Percentiles rank a stretch among this genome's conserved stretches.
These are phyloP conservation scores for Rhynchospora pubera DNA, from an alignment of 176 grass and related monocot genomes.

Conservation along the genomic window DNA sequence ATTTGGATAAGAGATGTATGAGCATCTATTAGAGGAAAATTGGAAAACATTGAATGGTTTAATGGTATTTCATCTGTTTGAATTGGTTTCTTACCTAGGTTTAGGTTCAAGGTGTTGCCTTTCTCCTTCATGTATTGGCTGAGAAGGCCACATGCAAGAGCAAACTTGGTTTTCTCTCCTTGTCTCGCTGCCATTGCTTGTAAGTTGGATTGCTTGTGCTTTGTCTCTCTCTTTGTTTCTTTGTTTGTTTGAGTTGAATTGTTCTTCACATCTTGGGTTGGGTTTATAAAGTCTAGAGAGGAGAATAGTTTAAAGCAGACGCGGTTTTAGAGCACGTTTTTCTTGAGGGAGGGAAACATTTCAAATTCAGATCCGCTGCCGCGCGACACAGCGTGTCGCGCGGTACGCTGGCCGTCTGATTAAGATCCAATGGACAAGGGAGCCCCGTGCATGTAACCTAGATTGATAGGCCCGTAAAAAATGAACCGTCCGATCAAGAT, in stretches of 20 bases:
- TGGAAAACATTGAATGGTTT: neutral
- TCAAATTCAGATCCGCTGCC: too few relatives aligned
- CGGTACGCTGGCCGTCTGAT: too few relatives aligned
- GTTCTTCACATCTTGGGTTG: neutral
- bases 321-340: conserved; percentile 6
- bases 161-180: conserved; percentile 53
- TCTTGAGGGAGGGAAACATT: neutral
- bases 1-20: neutral
- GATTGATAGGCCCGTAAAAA: too few relatives aligned
- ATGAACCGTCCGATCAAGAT: too few relatives aligned
- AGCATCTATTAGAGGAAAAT: neutral
- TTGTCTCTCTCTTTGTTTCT: neutral
- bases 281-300: conserved; percentile 12
- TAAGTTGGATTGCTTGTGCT: conserved; percentile 2
- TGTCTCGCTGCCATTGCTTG: conserved; percentile 12
- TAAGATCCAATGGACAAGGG: too few relatives aligned
- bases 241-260: neutral
- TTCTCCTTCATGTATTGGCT: conserved; percentile 68
- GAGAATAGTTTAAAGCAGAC: conserved; percentile 15
- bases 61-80: neutral
- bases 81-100: neutral
- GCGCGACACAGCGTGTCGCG: too few relatives aligned
- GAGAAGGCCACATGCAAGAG: conserved; percentile 47
- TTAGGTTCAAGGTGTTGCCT: conserved; percentile 11
- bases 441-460: too few relatives aligned